Percentiles rank a stretch among this genome's conserved stretches.
These are phyloP conservation scores for Tetrahymena malaccensis DNA, from an alignment of 73 alveolate genomes.

Conservation along the genomic window DNA sequence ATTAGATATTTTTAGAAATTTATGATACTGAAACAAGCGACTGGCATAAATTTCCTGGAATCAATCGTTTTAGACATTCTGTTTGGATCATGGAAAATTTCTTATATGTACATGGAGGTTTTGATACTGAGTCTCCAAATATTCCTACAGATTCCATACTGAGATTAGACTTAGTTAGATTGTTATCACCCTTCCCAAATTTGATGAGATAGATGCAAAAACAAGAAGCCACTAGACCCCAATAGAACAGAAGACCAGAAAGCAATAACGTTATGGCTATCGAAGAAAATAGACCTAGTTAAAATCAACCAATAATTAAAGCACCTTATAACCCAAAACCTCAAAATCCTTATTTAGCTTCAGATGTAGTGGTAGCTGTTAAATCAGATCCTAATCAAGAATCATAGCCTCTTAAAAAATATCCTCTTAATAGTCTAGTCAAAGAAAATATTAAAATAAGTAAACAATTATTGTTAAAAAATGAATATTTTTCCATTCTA, in stretches of 20 bases:
- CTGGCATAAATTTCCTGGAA: conserved; percentile 77
- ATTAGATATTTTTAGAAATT: conserved; percentile 84
- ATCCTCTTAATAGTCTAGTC: background rate
- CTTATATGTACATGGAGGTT: conserved; percentile 89
- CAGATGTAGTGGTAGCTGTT: background rate
- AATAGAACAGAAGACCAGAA: background rate
- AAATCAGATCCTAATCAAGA: background rate
- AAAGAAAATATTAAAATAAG: background rate
- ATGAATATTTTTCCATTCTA: background rate
- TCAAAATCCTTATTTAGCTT: conserved; percentile 5
- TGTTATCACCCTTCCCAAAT: conserved; percentile 56
- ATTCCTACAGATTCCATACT: conserved; percentile 78
- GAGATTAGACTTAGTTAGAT: conserved; percentile 57
- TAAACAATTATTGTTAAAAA: background rate
- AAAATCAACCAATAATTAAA: background rate
- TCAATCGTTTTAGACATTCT: conserved; percentile 87
- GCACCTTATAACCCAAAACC: background rate
- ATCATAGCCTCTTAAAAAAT: background rate
- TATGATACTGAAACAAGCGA: conserved; percentile 96
- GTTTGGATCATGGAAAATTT: conserved; percentile 52
- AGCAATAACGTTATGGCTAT: background rate
- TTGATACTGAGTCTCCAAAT: conserved; percentile 84
- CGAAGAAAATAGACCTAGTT: background rate
- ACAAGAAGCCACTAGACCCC: background rate
- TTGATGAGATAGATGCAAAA: conserved; percentile 50